Conservation (phyloP, 345 rosid genomes). For the Pistacia vera region DNA sequence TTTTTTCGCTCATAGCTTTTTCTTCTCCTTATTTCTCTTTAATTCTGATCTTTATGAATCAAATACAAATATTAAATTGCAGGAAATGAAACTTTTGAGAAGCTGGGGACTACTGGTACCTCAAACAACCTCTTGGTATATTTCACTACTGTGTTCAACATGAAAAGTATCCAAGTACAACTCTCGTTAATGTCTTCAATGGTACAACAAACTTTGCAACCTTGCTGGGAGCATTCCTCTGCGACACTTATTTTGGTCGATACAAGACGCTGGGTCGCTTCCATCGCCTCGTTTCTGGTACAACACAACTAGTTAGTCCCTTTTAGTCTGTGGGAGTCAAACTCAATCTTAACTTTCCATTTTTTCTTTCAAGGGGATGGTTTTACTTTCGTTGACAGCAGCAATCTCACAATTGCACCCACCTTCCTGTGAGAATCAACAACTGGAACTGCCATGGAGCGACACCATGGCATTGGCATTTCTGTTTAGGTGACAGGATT, state of each 20-base stretch:
- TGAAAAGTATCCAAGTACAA: constrained; percentile 65
- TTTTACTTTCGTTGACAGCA: constrained; percentile 41
- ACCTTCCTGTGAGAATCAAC: constrained; percentile 27
- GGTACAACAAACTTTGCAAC: constrained; percentile 72
- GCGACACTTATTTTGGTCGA: constrained; percentile 76
- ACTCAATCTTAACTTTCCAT: background rate
- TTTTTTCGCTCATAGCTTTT: background rate
- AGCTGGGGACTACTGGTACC: constrained; percentile 66
- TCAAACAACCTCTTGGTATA: constrained; percentile 53
- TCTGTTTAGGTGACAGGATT: constrained; percentile 31
- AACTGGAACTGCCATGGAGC: constrained; percentile 25
- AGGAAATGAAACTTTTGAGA: constrained; percentile 79
- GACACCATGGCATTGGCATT: constrained; percentile 35
- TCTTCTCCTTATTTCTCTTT: background rate
- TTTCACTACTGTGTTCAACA: constrained; percentile 61
- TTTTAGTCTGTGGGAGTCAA: background rate
- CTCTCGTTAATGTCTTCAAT: constrained; percentile 50
- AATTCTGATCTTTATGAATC: background rate
- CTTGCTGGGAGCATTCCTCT: constrained; percentile 61
- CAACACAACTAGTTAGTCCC: background rate
- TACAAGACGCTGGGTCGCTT: constrained; percentile 66
- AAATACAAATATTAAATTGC: constrained; percentile 2
- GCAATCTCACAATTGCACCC: constrained; percentile 43
- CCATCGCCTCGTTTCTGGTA: constrained; percentile 64
- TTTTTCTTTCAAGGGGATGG: constrained; percentile 42